phyloP scores from a whole-genome alignment of 768 basidiomycete genomes.

The Fistulinella prunicolor region DNA sequence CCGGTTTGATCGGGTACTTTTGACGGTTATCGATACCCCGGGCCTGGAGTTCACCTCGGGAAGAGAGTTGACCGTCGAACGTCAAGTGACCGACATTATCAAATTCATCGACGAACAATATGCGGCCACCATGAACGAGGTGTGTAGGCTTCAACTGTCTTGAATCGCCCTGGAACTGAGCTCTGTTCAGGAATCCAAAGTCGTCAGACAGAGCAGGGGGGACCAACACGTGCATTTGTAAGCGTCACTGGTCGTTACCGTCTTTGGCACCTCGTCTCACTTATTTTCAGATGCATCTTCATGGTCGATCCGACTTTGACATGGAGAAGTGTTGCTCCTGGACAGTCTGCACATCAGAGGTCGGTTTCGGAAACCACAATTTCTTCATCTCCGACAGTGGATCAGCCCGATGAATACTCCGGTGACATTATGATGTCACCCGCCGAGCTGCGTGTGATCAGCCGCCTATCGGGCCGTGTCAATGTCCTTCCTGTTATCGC shows the following conservation, averaged over 20 bases:
- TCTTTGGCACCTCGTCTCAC: slow-evolving; percentile 11
- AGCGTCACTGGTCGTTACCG: slow-evolving; percentile 27
- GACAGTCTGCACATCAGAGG: slow-evolving; percentile 47
- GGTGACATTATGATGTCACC: slow-evolving; percentile 66
- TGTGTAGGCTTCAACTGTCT: slow-evolving; percentile 23
- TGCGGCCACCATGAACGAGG: slow-evolving; percentile 86
- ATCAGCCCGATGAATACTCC: slow-evolving; percentile 47
- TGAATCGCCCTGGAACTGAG: background rate
- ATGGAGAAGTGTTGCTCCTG: slow-evolving; percentile 44
- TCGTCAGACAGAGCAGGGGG: slow-evolving; percentile 80
- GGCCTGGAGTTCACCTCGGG: slow-evolving; percentile 75
- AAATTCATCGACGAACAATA: slow-evolving; percentile 80
- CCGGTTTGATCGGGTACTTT: slow-evolving; percentile 70
- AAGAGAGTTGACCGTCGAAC: slow-evolving; percentile 73
- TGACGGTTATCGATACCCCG: slow-evolving; percentile 85
- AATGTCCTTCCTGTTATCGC: slow-evolving; percentile 84
- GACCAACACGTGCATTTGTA: slow-evolving; percentile 90
- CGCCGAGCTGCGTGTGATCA: slow-evolving; percentile 75
- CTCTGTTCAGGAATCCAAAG: slow-evolving; percentile 73
- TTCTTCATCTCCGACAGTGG: slow-evolving; percentile 45
- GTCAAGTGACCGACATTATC: slow-evolving; percentile 69
- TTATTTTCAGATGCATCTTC: slow-evolving; percentile 66
- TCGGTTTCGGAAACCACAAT: slow-evolving; percentile 68
- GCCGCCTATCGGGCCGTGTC: slow-evolving; percentile 65
- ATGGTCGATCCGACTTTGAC: slow-evolving; percentile 79